Percentiles rank a stretch among this genome's conserved stretches.
phyloP scores from a whole-genome alignment of 2,329 filamentous ascomycete genomes.

The Talaromyces rugulosus region DNA sequence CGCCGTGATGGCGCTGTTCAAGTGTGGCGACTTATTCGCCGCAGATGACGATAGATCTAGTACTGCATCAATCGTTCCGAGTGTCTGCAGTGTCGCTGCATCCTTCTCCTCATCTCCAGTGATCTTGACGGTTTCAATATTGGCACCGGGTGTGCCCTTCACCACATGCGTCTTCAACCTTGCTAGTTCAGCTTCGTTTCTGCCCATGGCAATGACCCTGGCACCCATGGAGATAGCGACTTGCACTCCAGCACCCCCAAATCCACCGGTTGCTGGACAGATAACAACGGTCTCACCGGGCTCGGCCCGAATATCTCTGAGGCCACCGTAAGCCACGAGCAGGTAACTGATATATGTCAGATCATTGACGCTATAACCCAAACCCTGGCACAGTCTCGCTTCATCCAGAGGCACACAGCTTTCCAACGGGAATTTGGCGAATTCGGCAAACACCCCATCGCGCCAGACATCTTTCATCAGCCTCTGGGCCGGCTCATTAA shows the following conservation, averaged over 20 bases:
- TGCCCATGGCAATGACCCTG: conserved; percentile 50
- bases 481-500: conserved; percentile 22
- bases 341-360: conserved; percentile 35
- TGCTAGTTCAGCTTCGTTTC: conserved; percentile 26
- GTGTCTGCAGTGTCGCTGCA: not conserved
- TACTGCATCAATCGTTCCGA: conserved; percentile 7
- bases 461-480: conserved; percentile 36
- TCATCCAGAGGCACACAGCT: conserved; percentile 33
- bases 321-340: conserved; percentile 44
- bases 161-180: conserved; percentile 1
- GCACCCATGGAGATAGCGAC: conserved; percentile 51
- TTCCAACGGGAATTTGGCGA: conserved; percentile 33
- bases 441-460: conserved; percentile 35
- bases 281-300: conserved; percentile 50
- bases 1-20: conserved; percentile 5
- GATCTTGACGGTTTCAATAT: not conserved
- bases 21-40: conserved; percentile 3
- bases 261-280: conserved; percentile 48
- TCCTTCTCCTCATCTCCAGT: not conserved
- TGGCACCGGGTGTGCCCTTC: not conserved
- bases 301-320: conserved; percentile 39
- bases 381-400: conserved; percentile 18
- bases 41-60: conserved; percentile 3
- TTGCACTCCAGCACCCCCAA: conserved; percentile 46
- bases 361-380: conserved; percentile 42